These are phyloP conservation scores for Apiospora arundinis DNA, from an alignment of 2,329 filamentous ascomycete genomes.

Conservation along the genomic window DNA sequence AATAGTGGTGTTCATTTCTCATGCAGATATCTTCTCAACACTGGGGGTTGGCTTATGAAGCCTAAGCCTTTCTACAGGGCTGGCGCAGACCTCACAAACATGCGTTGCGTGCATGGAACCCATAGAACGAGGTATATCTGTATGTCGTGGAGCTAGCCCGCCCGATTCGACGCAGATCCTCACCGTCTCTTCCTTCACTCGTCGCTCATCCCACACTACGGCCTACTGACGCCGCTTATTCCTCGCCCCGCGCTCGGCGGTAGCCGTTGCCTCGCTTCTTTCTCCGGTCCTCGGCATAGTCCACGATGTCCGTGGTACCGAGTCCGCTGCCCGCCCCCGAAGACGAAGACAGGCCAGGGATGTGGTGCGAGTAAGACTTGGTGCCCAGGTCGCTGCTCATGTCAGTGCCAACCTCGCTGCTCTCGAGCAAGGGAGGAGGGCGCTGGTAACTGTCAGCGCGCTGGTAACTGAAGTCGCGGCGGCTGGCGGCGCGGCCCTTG, in stretches of 20 bases:
- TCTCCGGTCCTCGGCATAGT: slow-evolving; percentile 52
- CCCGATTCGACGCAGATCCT: not conserved
- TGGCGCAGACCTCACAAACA: not conserved
- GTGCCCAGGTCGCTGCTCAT: slow-evolving; percentile 58
- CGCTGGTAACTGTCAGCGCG: slow-evolving; percentile 45
- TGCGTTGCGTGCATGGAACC: not conserved
- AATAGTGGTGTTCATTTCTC: not conserved
- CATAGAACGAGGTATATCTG: not conserved
- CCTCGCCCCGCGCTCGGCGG: slow-evolving; percentile 29
- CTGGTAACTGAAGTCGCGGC: slow-evolving; percentile 62
- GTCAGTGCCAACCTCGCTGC: slow-evolving; percentile 35
- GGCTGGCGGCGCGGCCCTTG: slow-evolving; percentile 51
- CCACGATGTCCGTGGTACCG: slow-evolving; percentile 30
- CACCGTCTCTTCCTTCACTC: not conserved
- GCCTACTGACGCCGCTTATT: not conserved
- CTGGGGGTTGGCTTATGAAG: not conserved
- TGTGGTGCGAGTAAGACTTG: slow-evolving; percentile 62
- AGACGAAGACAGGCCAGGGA: slow-evolving; percentile 54
- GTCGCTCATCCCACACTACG: not conserved
- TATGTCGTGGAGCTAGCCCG: not conserved
- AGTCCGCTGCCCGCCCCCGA: slow-evolving; percentile 30
- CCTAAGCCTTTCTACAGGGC: not conserved
- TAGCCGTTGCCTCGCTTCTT: slow-evolving; percentile 46
- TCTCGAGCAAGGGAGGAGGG: slow-evolving; percentile 32
- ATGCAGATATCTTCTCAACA: not conserved